A percentile compares a stretch with the other conserved stretches of the same genome.
Evolutionary conservation across 768 basidiomycete genomes (phyloP).

Genomic region (Boletellus emodensis): DNA sequence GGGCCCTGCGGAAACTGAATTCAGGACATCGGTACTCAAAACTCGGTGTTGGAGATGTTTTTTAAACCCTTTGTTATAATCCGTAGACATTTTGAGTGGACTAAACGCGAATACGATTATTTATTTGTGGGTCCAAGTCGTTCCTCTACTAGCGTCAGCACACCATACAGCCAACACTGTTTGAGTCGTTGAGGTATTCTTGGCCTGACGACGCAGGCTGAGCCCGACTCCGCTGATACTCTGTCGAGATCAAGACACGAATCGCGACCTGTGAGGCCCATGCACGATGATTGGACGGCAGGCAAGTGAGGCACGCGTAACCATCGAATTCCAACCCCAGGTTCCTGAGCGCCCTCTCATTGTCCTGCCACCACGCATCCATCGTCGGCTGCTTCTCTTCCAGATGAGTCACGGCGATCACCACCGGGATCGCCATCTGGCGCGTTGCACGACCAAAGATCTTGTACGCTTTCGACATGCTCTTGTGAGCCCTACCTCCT

Average conservation of each 20-base stretch:
- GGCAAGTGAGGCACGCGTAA: slow-evolving; percentile 27
- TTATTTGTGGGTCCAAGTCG: neutral
- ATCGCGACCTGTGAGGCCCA: slow-evolving; percentile 17
- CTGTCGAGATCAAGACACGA: slow-evolving; percentile 7
- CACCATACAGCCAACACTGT: slow-evolving; percentile 12
- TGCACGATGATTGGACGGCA: slow-evolving; percentile 14
- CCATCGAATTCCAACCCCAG: slow-evolving; percentile 26
- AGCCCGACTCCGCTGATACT: neutral
- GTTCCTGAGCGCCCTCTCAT: slow-evolving; percentile 15
- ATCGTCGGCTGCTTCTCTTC: slow-evolving; percentile 29
- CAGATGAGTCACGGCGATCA: slow-evolving; percentile 37
- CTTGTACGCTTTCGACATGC: slow-evolving; percentile 16
- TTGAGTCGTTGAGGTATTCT: slow-evolving; percentile 4
- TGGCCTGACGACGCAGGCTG: neutral
- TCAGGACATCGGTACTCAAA: neutral
- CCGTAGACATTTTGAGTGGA: slow-evolving; percentile 3
- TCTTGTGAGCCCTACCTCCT: slow-evolving; percentile 15
- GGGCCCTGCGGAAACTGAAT: slow-evolving; percentile 1
- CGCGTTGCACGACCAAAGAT: slow-evolving; percentile 32
- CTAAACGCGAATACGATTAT: slow-evolving; percentile 3
- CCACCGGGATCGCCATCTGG: slow-evolving; percentile 31
- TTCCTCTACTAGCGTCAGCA: slow-evolving; percentile 9
- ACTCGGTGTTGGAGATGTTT: neutral
- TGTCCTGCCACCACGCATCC: slow-evolving; percentile 34
- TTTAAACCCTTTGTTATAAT: neutral